Percentiles rank a stretch among this genome's conserved stretches.
Evolutionary conservation across 306 rosid genomes (phyloP).

Genomic region (Vachellia pachyceras): DNA sequence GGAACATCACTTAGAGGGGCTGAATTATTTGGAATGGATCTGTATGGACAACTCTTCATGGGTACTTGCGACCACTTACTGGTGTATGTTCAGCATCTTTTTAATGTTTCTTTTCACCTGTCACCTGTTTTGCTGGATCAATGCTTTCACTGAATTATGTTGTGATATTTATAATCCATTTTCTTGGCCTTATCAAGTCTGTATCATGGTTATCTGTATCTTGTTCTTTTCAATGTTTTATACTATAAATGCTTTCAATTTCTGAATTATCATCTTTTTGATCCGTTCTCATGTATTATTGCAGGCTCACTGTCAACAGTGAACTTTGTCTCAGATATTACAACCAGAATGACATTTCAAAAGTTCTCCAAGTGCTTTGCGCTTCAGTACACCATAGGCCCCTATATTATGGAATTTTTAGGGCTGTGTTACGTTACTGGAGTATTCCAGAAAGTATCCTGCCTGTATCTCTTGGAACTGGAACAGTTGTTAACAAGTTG

Average conservation of each 20-base stretch:
- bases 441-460: constrained; percentile 60
- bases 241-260: constrained; percentile 6
- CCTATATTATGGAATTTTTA: constrained; percentile 64
- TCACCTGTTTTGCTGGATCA: constrained; percentile 27
- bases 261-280: constrained; percentile 36
- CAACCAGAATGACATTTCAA: constrained; percentile 75
- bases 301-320: constrained; percentile 68
- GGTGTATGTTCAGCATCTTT: constrained; percentile 80
- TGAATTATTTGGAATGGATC: constrained; percentile 81
- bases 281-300: constrained; percentile 45
- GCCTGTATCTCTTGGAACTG: constrained; percentile 49
- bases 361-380: constrained; percentile 67
- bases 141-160: constrained; percentile 27
- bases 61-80: constrained; percentile 88
- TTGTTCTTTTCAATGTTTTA: constrained; percentile 11
- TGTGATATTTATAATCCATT: constrained; percentile 28
- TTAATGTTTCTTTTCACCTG: constrained; percentile 28
- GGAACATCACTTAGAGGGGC: constrained; percentile 90
- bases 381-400: constrained; percentile 61
- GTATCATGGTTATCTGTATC: constrained; percentile 18
- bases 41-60: constrained; percentile 80
- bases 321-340: constrained; percentile 72
- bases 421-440: constrained; percentile 74
- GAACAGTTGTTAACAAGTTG: constrained; percentile 37
- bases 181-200: constrained; percentile 23